A percentile compares a stretch with the other conserved stretches of the same genome.
Evolutionary conservation across 2,329 filamentous ascomycete species (phyloP).

Genomic region (Talaromyces sp.): DNA sequence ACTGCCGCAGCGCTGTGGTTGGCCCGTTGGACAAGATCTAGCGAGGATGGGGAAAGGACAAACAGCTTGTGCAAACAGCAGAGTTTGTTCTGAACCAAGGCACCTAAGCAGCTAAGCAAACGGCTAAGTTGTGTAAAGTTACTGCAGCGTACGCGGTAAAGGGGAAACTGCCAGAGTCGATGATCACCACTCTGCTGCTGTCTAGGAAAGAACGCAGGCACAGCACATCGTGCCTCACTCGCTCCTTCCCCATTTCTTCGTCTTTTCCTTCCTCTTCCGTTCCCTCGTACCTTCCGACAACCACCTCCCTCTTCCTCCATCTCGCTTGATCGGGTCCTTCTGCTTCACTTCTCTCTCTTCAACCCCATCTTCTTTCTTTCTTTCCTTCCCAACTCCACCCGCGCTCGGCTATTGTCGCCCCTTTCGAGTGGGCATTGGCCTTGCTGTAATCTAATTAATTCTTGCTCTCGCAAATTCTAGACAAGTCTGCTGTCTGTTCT

Average conservation of each 20-base stretch:
- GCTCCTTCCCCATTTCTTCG: not conserved
- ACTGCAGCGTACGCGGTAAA: not conserved
- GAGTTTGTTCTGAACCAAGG: not conserved
- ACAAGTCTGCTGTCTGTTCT: not conserved
- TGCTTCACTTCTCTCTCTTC: not conserved
- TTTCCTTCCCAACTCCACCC: not conserved
- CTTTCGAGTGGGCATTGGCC: slow-evolving; percentile 4
- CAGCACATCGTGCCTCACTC: not conserved
- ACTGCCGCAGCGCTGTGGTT: not conserved
- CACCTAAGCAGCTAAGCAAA: not conserved
- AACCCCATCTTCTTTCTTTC: not conserved
- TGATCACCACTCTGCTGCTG: not conserved
- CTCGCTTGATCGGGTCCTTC: not conserved
- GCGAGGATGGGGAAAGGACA: not conserved
- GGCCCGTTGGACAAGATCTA: not conserved
- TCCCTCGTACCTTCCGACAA: not conserved
- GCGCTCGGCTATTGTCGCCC: slow-evolving; percentile 6
- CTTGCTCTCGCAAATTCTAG: not conserved
- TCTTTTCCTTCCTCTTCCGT: not conserved
- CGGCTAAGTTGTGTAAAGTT: no score
- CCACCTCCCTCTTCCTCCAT: not conserved
- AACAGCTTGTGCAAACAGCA: not conserved
- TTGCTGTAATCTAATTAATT: not conserved
- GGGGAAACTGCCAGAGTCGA: not conserved
- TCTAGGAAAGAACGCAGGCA: not conserved